Conservation (phyloP, 2,329 filamentous ascomycete genomes). For the Daldinia sp. region DNA sequence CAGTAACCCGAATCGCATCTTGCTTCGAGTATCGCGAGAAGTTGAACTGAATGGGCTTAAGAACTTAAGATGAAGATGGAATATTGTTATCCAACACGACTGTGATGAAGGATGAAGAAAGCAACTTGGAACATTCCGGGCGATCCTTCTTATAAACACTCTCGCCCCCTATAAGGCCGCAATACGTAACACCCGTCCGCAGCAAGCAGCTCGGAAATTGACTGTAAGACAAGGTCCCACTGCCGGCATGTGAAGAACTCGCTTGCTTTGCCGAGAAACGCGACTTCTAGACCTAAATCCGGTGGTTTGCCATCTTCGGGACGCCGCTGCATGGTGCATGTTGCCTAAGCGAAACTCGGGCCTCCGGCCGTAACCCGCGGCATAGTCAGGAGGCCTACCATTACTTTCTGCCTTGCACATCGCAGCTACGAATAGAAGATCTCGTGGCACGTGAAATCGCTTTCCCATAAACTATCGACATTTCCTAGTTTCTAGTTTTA, state of each 20-base stretch:
- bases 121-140: not conserved
- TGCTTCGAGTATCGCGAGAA: not conserved
- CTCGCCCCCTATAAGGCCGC: not conserved
- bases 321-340: not conserved
- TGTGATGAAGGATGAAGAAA: not conserved
- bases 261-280: not conserved
- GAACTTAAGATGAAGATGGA: not conserved
- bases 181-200: constrained; percentile 10
- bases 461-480: not conserved
- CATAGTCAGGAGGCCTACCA: not conserved
- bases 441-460: not conserved
- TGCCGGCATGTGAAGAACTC: not conserved
- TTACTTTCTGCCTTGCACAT: not conserved
- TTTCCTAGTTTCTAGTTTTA: no score
- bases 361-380: not conserved
- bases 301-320: not conserved
- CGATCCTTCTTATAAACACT: not conserved
- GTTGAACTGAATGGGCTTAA: not conserved
- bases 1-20: constrained; percentile 15
- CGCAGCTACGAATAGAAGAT: not conserved
- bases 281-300: not conserved
- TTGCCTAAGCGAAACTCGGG: not conserved
- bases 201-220: constrained; percentile 5
- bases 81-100: not conserved
- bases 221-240: not conserved